Conservation (phyloP, 768 basidiomycete genomes). For the Boletus insuetus region DNA sequence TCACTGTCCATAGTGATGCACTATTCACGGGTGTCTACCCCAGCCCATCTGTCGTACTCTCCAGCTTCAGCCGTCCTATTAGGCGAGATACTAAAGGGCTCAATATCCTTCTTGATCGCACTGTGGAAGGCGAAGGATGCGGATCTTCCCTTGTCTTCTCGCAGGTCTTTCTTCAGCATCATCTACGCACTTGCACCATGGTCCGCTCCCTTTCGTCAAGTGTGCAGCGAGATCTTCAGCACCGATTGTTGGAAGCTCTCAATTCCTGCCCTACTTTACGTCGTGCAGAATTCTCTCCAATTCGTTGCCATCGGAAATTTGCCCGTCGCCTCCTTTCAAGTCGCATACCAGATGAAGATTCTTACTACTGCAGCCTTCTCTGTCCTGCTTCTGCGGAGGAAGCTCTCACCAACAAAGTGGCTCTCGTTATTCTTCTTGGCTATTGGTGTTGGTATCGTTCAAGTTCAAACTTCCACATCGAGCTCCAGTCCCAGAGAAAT, state of each 20-base stretch:
- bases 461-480: slow-evolving; percentile 70
- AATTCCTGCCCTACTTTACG: slow-evolving; percentile 92
- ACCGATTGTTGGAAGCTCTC: slow-evolving; percentile 97
- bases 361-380: slow-evolving; percentile 94
- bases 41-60: slow-evolving; percentile 78
- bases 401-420: slow-evolving; percentile 78
- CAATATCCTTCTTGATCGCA: slow-evolving; percentile 91
- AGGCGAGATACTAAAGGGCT: slow-evolving; percentile 91
- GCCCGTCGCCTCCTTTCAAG: slow-evolving; percentile 96
- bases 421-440: slow-evolving; percentile 83
- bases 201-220: slow-evolving; percentile 48
- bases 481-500: slow-evolving; percentile 31
- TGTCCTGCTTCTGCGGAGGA: slow-evolving; percentile 76
- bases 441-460: slow-evolving; percentile 90
- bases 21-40: slow-evolving; percentile 89
- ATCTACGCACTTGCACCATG: slow-evolving; percentile 42
- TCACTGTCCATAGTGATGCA: slow-evolving; percentile 97
- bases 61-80: slow-evolving; percentile 92
- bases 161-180: slow-evolving; percentile 38
- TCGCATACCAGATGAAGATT: slow-evolving; percentile 99
- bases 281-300: slow-evolving; percentile 95
- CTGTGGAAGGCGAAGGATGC: slow-evolving; percentile 47
- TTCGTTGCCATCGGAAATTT: slow-evolving; percentile 96
- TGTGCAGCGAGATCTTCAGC: slow-evolving; percentile 78
- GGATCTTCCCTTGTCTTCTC: slow-evolving; percentile 40